Evolutionary conservation across 1,139 yeast species (phyloP), one percentile per base, ranked within the genome.

Genomic region (Taphrina betulina): DNA sequence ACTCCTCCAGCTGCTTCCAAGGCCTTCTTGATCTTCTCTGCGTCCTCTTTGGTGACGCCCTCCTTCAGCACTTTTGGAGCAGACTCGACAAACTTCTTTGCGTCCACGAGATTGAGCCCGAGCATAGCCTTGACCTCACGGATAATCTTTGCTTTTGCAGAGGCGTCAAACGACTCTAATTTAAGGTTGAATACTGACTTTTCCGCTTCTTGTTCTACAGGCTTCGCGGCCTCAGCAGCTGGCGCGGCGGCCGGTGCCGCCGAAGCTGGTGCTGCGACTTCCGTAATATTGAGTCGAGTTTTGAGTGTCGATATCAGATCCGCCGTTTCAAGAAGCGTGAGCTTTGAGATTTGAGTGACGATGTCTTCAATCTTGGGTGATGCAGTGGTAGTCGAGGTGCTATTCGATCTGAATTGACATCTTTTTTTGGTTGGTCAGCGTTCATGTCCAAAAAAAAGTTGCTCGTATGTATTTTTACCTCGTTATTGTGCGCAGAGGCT

Each of bases 1-100:
- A 92, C 92, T 64, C 95, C 98, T 69, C 98, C 98, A 67, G 89
- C 80, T 59, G 83, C 95, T 76, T 92, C 98, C 70, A 94, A 79
- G 61, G 95, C 82, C 63, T 86, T 79, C 78, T 92, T 92, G 71
- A 92, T 86, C 79, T 86, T 85, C 66, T 86, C 95, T 61, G 94
- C 94, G 67, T 85, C 95, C 69, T 85, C 95, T 77, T 86, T 85
- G 60, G 89, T 81, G 59, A 85, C 87, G 64, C 84, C 84, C 66
- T 85, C 95, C 75, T 86, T 86, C 72, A 85, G 78, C 48, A 86
- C 78, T 78, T 92, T 92, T 66, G 99, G 99, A 61, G 98, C 97
- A 67, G 90, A 75, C 76, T 92, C 99, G 60, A 94, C 99, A 65
- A 92, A 87, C 76, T 92, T 92, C 82, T 92, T 94, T 61, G 96